Percentiles rank a stretch among this genome's conserved stretches.
These are phyloP conservation scores for Coprinopsis strossmayeri DNA, from an alignment of 768 basidiomycete species.

Conservation along the genomic window DNA sequence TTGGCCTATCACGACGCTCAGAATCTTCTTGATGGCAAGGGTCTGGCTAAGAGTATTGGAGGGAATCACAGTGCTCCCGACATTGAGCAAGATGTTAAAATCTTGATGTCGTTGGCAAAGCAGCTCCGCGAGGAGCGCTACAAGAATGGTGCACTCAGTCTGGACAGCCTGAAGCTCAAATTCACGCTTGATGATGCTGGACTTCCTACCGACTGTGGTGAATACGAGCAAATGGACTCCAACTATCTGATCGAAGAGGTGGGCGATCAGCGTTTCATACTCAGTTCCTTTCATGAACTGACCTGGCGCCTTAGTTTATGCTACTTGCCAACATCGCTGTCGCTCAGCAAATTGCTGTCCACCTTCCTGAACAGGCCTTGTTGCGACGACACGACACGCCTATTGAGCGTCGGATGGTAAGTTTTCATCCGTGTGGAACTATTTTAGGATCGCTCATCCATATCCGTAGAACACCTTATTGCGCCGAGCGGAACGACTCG, in stretches of 20 bases:
- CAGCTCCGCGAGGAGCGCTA: conserved; percentile 68
- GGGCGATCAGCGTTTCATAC: too few species aligned
- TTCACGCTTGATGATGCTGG: conserved; percentile 81
- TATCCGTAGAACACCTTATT: conserved; percentile 57
- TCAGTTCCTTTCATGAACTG: too few species aligned
- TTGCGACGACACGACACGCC: conserved; percentile 92
- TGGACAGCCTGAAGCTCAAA: conserved; percentile 60
- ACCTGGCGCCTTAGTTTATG: conserved; percentile 83
- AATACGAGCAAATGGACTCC: conserved; percentile 61
- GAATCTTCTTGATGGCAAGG: conserved; percentile 69
- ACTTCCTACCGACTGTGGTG: conserved; percentile 71
- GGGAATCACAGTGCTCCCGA: conserved; percentile 54
- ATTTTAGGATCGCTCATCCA: too few species aligned
- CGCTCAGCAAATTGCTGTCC: conserved; percentile 88
- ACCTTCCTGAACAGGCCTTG: conserved; percentile 95
- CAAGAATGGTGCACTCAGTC: conserved; percentile 72
- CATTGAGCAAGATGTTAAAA: conserved; percentile 71
- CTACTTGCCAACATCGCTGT: conserved; percentile 84
- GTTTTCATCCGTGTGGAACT: conserved; percentile 24
- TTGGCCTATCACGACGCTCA: conserved; percentile 81
- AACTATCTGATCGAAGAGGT: conserved; percentile 89
- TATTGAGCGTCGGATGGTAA: conserved; percentile 82
- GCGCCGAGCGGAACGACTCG: conserved; percentile 79
- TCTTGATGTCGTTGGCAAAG: conserved; percentile 61
- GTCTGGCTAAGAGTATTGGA: conserved; percentile 43